phyloP scores from a whole-genome alignment of 2,329 filamentous ascomycete genomes.

The Dissoconium aciculare region DNA sequence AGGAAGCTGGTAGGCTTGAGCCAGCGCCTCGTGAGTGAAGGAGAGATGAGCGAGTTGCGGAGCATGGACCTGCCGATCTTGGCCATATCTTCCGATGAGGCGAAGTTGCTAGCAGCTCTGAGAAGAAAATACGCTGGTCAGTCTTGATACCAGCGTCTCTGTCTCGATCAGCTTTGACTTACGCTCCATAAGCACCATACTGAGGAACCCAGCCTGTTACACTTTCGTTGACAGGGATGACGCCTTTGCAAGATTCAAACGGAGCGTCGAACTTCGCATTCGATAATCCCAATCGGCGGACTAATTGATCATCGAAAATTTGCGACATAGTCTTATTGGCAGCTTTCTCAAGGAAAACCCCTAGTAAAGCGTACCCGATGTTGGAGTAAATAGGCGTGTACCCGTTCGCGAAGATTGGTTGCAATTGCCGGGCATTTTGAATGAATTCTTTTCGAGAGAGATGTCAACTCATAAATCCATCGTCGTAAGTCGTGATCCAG shows the following conservation, averaged over 20 bases:
- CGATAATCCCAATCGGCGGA: neutral
- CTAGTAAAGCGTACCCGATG: constrained; percentile 3
- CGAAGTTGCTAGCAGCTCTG: constrained; percentile 2
- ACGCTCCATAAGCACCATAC: neutral
- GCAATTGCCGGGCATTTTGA: neutral
- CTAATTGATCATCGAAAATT: neutral
- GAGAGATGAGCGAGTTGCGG: constrained; percentile 9
- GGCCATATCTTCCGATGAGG: constrained; percentile 4
- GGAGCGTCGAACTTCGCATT: neutral
- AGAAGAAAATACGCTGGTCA: too few species aligned
- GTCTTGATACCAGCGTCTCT: too few species aligned
- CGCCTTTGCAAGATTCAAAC: neutral
- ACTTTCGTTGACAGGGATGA: neutral
- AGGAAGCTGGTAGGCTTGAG: constrained; percentile 30
- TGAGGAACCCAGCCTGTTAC: neutral
- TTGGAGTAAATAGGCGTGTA: constrained; percentile 6
- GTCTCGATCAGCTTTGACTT: too few species aligned
- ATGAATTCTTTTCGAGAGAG: too few species aligned
- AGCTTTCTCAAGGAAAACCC: constrained; percentile 2
- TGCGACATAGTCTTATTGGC: constrained; percentile 1
- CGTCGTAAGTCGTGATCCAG: constrained; percentile 1
- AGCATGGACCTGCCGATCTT: constrained; percentile 4
- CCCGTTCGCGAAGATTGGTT: constrained; percentile 3
- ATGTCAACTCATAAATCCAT: neutral
- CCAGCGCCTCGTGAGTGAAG: constrained; percentile 30